Conservation (phyloP, 192 early-diverging fungal genomes). For the Lunasporangiospora selenospora region DNA sequence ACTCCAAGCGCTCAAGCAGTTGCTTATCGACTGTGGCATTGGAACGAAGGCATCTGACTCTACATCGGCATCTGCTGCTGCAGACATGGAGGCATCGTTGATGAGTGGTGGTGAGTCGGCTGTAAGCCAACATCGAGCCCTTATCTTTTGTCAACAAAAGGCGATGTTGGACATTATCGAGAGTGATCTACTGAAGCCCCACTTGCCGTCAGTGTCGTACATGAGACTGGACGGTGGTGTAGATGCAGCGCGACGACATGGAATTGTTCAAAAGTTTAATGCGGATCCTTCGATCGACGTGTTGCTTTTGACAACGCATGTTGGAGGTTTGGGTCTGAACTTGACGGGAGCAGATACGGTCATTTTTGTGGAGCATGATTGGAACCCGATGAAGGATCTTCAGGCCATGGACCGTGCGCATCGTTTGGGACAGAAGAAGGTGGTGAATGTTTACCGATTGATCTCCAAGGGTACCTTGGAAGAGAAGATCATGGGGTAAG, state of each 20-base stretch:
- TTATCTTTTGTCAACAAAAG: slow-evolving; percentile 97
- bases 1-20: slow-evolving; percentile 87
- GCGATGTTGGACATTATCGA: slow-evolving; percentile 98
- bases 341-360: slow-evolving; percentile 99
- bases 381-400: slow-evolving; percentile 99
- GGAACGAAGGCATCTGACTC: slow-evolving; percentile 69
- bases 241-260: slow-evolving; percentile 82
- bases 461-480: slow-evolving; percentile 98
- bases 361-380: slow-evolving; percentile 99
- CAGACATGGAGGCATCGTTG: slow-evolving; percentile 47
- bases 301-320: slow-evolving; percentile 93
- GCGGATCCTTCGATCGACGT: slow-evolving; percentile 95
- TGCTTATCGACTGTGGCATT: slow-evolving; percentile 95
- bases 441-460: slow-evolving; percentile 97
- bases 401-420: slow-evolving; percentile 99
- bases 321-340: slow-evolving; percentile 97
- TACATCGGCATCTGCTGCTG: slow-evolving; percentile 33
- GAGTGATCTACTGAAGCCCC: slow-evolving; percentile 80
- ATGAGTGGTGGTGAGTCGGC: slow-evolving; percentile 49
- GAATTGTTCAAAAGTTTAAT: slow-evolving; percentile 95
- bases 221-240: slow-evolving; percentile 94
- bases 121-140: slow-evolving; percentile 87
- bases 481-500: slow-evolving; percentile 99
- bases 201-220: slow-evolving; percentile 91
- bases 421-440: slow-evolving; percentile 95